Evolutionary conservation across 2,329 filamentous ascomycete genomes (phyloP).

Genomic region (Xylariaceae sp.): DNA sequence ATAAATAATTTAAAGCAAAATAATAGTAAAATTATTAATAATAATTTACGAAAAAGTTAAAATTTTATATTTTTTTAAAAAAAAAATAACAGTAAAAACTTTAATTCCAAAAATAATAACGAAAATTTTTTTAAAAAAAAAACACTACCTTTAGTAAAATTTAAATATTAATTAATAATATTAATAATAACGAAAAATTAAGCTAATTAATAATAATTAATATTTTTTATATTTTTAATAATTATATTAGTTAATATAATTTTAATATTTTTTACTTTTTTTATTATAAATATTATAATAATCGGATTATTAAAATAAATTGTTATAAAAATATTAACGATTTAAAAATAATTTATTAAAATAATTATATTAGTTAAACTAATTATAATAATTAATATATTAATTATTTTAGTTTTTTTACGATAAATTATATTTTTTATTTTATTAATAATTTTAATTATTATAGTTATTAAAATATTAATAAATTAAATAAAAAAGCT

Average conservation of each 20-base stretch:
- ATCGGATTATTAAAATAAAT: background rate
- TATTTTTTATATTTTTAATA: too few relatives aligned
- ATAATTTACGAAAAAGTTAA: background rate
- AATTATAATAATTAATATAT: background rate
- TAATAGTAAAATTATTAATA: background rate
- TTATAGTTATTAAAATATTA: background rate
- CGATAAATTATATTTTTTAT: background rate
- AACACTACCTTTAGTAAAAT: background rate
- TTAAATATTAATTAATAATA: too few relatives aligned
- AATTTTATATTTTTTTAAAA: background rate
- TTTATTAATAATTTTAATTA: background rate
- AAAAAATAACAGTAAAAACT: background rate
- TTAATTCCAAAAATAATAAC: background rate
- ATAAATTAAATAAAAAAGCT: background rate
- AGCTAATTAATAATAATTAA: too few relatives aligned
- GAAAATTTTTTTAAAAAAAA: background rate
- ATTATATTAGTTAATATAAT: too few relatives aligned
- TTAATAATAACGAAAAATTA: background rate
- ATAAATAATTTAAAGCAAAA: constrained; percentile 3
- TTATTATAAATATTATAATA: background rate
- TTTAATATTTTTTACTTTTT: too few relatives aligned
- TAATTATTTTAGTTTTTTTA: background rate
- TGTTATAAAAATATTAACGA: background rate
- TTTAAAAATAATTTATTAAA: background rate
- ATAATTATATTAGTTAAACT: background rate